A percentile compares a stretch with the other conserved stretches of the same genome.
Evolutionary conservation across 2,329 filamentous ascomycete species (phyloP).

Genomic region (Lachnellula hyalina): DNA sequence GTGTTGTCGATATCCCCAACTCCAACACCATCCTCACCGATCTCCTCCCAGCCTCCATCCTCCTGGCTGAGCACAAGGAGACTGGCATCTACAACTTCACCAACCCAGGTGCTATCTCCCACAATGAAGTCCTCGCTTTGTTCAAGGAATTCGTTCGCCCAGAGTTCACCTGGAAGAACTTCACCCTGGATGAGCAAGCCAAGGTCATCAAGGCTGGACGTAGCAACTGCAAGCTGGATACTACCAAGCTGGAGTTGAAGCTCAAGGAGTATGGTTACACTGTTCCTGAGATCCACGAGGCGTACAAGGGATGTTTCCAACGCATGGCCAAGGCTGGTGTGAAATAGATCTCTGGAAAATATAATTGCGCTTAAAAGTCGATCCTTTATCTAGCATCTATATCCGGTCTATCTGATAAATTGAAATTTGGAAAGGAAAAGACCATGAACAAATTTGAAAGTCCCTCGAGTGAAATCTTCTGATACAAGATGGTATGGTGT

Average conservation of each 20-base stretch:
- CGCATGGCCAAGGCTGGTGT: constrained; percentile 54
- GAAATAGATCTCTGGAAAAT: constrained; percentile 34
- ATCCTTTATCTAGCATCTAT: background rate
- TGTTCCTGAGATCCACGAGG: constrained; percentile 57
- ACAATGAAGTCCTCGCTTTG: constrained; percentile 60
- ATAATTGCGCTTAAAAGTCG: constrained; percentile 10
- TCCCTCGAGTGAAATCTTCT: background rate
- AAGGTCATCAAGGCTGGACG: constrained; percentile 63
- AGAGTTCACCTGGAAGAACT: constrained; percentile 58
- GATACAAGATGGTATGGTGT: too few species aligned
- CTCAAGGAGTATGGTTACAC: constrained; percentile 53
- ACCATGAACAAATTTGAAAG: background rate
- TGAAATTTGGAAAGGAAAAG: constrained; percentile 4
- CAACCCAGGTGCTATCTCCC: constrained; percentile 65
- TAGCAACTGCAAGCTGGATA: constrained; percentile 61
- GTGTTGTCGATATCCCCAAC: constrained; percentile 63
- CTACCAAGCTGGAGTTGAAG: constrained; percentile 55
- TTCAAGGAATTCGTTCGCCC: constrained; percentile 61
- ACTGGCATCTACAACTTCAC: constrained; percentile 66
- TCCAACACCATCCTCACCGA: constrained; percentile 62
- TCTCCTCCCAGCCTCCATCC: constrained; percentile 55
- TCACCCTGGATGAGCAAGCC: constrained; percentile 59
- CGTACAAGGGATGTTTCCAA: constrained; percentile 57
- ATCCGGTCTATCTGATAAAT: constrained; percentile 5
- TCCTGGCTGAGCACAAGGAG: constrained; percentile 56